Evolutionary conservation across 345 rosid species (phyloP).

Genomic region (Schrenkiella parvula): DNA sequence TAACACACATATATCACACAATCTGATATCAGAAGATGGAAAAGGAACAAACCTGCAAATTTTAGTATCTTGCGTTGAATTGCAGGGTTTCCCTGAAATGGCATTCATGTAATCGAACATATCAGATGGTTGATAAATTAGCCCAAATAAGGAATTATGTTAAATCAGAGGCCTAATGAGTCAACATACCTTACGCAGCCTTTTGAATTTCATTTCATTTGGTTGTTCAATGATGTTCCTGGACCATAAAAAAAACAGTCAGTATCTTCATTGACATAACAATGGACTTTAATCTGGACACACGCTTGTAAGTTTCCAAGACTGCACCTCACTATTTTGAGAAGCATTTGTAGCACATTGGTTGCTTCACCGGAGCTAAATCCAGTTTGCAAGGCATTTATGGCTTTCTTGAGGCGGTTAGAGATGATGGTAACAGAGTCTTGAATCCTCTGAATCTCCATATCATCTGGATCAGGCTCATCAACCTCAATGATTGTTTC

Average conservation of each 20-base stretch:
- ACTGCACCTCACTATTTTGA: slow-evolving; percentile 62
- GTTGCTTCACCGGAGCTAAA: slow-evolving; percentile 45
- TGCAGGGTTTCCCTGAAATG: slow-evolving; percentile 70
- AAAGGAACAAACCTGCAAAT: slow-evolving; percentile 43
- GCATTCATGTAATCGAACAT: background rate
- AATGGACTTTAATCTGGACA: background rate
- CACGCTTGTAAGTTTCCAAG: slow-evolving; percentile 6
- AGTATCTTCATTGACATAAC: background rate
- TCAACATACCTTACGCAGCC: slow-evolving; percentile 67
- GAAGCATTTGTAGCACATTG: slow-evolving; percentile 51
- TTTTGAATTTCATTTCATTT: slow-evolving; percentile 60
- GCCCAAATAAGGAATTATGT: background rate
- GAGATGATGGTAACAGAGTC: slow-evolving; percentile 61
- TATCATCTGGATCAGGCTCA: slow-evolving; percentile 78
- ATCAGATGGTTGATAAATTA: background rate
- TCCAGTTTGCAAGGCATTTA: slow-evolving; percentile 52
- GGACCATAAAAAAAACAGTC: slow-evolving; percentile 8
- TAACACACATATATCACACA: background rate
- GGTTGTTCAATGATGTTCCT: slow-evolving; percentile 90
- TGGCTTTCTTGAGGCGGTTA: slow-evolving; percentile 62
- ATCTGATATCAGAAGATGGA: background rate
- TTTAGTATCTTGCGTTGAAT: slow-evolving; percentile 61
- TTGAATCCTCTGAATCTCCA: slow-evolving; percentile 72
- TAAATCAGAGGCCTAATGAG: background rate
- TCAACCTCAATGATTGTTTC: slow-evolving; percentile 42